Evolutionary conservation across 352 stramenopile species (phyloP), one percentile per base, ranked within the genome.

Genomic region (Phytophthora chlamydospora): DNA sequence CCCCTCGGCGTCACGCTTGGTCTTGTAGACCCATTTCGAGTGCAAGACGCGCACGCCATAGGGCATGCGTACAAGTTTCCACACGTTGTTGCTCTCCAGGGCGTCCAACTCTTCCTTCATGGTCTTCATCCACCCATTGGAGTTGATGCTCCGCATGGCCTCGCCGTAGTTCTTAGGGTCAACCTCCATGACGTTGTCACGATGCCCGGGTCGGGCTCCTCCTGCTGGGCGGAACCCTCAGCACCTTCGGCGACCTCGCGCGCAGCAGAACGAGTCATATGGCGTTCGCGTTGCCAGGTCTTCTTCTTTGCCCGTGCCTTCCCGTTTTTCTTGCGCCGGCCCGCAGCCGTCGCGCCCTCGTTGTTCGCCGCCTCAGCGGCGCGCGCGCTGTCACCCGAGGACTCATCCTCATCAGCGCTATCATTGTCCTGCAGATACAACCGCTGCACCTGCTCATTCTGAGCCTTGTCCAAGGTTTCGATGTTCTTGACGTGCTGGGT

Each of bases 11-110:
- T 66, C n/a, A 0, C 9, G 31, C 19, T 73, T 73, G 10, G 51
- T 76, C 34, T 73, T 76, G 27, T 38, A 62, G 14, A 73, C 63
- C 58, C 68, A 73, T 27, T 71, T 66, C 0, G 56, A 45, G 40
- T 54, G 62, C 14, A 76, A 34, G 0, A 16, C 3, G 12, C 41
- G 13, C 33, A 40, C 50, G 0, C 32, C 52, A 3, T 7, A 0
- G 0, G 55, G 55, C 8, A 14, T 19, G 4, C 6, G 6, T 2
- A 51, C 16, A 5, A 50, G 1, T 9, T 34, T n/a, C 56, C 46
- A 64, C 0, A 33, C 33, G 4, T 27, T 16, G 21, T 69, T 69
- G 13, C n/a, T 24, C 27, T 64, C 50, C 0, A 69, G 44, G 0
- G 53, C 51, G 0, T 52, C 0, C 1, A 69, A 9, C 17, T 69